Base-by-base conservation (phyloP, 2,329 filamentous ascomycete genomes). In the Trematosphaeria pertusa region DNA sequence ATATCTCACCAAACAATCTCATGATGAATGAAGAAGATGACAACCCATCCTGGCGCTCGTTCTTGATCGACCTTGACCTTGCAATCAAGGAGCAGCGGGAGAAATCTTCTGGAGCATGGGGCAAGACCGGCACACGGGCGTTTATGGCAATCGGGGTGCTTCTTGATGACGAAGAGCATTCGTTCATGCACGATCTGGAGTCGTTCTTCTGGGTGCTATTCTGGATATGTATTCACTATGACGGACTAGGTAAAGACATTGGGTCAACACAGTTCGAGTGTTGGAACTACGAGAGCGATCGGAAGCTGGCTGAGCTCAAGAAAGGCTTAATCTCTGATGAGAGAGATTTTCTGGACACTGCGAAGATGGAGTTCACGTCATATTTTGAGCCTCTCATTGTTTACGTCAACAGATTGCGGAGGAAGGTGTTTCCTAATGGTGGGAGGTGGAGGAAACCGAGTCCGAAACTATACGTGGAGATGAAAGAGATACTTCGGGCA, bases 71-170 rank as follows among this genome's bases (percentile, higher is more conserved):
- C 46, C 70, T 80, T 32, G 48, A 61, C 34, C 56, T 59, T 48
- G 58, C 69, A 3, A 70, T 79, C 37, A 69, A 57, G 46, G 61
- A 66, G 30, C 12, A 67, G 17, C 67, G 70, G 28, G 59, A 63
- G 11, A 49, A 49, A 14, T 15, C 64, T 9, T 77, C 69, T 0
- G 73, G 74, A 43, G 72, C 72, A 21, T 69, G 58, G 35, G 68
- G 72, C 1, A 78, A 73, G 58, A 78, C 73, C 1, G 73, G 75
- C 9, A 79, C 73, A n/a, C 67, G 66, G 52, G 73, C 70, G 1
- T 80, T 78, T 42, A 79, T 80, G 70, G 74, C 73, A 4, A 77
- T 79, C 46, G 71, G 75, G 0, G 65, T 64, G 1, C 70, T 80
- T 28, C 46, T 70, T 4, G 45, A 59, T n/a, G 33, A 66, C 7